Evolutionary conservation across 345 rosid species (phyloP), one percentile per base, ranked within the genome.

Genomic region (Gossypium ekmanianum): DNA sequence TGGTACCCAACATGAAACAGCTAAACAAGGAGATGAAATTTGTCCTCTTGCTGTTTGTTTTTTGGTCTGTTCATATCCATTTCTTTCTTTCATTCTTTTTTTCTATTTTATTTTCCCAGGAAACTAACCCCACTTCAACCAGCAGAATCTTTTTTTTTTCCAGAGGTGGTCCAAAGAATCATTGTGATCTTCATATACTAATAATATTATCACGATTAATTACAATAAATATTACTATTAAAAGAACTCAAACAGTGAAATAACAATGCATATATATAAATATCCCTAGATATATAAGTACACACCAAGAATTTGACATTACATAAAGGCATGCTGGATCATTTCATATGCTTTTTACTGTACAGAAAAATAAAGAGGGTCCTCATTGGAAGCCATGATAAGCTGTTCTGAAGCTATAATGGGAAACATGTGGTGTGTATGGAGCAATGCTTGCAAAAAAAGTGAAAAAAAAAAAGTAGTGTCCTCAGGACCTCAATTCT

Each of bases 391-490:
- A 74, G 71, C 61, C 76, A 74, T 74, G 56, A 74, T 74, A 62
- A 43, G 75, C 52, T 72, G 62, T 43, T 57, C 11, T 26, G 69
- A 61, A 74, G 68, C 24, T 59, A 61, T 74, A 62, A 74, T 74
- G 76, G 76, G 68, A 22, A 74, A 74, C 68, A 74, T 74, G 76
- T 74, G 68, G 27, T 61, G 67, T 27, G 45, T 74, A 56, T 61
- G 68, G 76, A 20, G 55, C 29, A 57, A 11, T 39, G 22, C 50
- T 45, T 41, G 56, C 24, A 61, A 47, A 59, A 24, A 45, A 22
- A 17, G 20, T 10, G 10, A n/a, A 7, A 55, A 0, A n/a, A n/a
- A 55, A 18, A 54, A 6, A 3, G 59, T 18, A 56, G 26, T 7
- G 11, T 18, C 59, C 24, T 57, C 61, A 57, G n/a, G 24, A 7